Base-by-base conservation (phyloP, 768 basidiomycete species). In the Xerocomellus chrysenteron region DNA sequence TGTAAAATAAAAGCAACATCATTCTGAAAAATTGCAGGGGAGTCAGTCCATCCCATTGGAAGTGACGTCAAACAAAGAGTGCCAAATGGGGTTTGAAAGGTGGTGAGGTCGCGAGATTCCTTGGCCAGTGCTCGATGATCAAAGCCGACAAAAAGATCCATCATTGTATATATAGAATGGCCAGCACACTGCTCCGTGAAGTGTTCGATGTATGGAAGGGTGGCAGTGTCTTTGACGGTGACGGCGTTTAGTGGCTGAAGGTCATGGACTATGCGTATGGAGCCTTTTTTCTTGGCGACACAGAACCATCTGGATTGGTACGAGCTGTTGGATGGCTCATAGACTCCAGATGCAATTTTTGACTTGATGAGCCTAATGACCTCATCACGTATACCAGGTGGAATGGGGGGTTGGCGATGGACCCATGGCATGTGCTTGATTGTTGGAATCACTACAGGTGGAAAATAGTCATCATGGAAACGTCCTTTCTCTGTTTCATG, bases 11-110 rank as follows among this genome's bases (percentile, higher is more conserved):
- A 73, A 0, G 69, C 68, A 5, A 78, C 65, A 57, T 78, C 68
- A 24, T 72, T 74, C 36, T 80, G 75, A 41, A 79, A 74, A 2
- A 77, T 73, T 0, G 70, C 68, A 0, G 73, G 70, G 0, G 75
- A 77, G 35, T 79, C 76, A 0, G 76, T 79, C 51, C 65, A 79
- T 0, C 78, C 80, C 74, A 76, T 76, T 0, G 78, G 79, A 0
- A 80, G 54, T 0, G 65, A 62, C 0, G 66, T 67, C 0, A 78
- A 65, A 1, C 65, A 61, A 0, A 76, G 52, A 0, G 70, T 61
- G 5, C 76, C 75, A 2, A 76, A 66, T 0, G 76, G 78, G 0
- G 75, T 76, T 55, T 76, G 71, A 62, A 80, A 80, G 63, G 12
- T 33, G 11, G 33, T 33, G 10, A 33, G 33, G 12, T 33, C 33